These are phyloP conservation scores for Sindora glabra DNA, from an alignment of 306 rosid species.

Conservation along the genomic window DNA sequence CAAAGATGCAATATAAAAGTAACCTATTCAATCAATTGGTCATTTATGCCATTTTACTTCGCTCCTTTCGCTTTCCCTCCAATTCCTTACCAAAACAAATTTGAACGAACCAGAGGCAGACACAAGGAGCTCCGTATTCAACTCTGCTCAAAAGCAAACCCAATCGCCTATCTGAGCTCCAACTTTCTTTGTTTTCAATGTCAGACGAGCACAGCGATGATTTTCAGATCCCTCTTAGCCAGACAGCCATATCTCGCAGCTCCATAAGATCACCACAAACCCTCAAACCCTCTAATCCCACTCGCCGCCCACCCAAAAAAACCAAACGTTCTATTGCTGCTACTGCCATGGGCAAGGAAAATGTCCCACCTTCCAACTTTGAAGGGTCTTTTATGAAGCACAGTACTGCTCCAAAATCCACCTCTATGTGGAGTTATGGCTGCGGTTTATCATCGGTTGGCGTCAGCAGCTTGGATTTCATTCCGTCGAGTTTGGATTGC, in stretches of 20 bases:
- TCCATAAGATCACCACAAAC: constrained; percentile 11
- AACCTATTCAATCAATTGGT: too few species aligned
- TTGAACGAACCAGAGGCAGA: too few species aligned
- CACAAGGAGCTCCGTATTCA: neutral
- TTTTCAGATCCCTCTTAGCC: constrained; percentile 54
- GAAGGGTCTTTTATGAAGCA: neutral
- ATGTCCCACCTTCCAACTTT: constrained; percentile 11
- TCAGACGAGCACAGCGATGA: constrained; percentile 33
- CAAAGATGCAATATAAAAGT: too few species aligned
- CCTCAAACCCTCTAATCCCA: neutral
- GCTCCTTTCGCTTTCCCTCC: too few species aligned
- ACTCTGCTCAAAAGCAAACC: too few species aligned
- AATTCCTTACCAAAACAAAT: too few species aligned
- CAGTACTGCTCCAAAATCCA: neutral
- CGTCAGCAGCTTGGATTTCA: constrained; percentile 44
- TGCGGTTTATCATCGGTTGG: neutral
- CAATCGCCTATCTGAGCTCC: neutral
- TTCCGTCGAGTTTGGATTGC: constrained; percentile 43
- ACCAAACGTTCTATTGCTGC: constrained; percentile 11
- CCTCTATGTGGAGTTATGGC: neutral
- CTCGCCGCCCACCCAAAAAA: constrained; percentile 30
- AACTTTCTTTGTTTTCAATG: neutral
- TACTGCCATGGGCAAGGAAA: constrained; percentile 43
- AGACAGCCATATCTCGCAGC: constrained; percentile 15
- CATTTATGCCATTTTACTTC: too few species aligned